These are phyloP conservation scores for Nitzschia sp. DNA, from an alignment of 108 stramenopile species.

Conservation along the genomic window DNA sequence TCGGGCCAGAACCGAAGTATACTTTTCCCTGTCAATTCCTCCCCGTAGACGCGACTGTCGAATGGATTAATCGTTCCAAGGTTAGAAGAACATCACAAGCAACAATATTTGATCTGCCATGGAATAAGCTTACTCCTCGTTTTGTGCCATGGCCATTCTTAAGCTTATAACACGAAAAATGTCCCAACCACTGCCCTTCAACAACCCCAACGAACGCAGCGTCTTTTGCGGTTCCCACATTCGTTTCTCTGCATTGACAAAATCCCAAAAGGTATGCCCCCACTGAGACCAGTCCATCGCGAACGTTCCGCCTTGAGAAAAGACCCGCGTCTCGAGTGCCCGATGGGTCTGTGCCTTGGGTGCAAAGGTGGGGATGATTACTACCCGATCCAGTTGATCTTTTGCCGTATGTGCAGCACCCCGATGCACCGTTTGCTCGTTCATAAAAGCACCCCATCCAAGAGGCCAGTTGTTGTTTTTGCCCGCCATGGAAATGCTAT, in stretches of 20 bases:
- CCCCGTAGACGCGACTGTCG: background rate
- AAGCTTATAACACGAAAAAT: slow-evolving; percentile 25
- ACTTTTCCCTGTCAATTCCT: slow-evolving; percentile 34
- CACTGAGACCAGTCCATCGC: slow-evolving; percentile 64
- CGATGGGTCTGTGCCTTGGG: slow-evolving; percentile 8
- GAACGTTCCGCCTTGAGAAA: slow-evolving; percentile 62
- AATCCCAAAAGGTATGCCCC: slow-evolving; percentile 63
- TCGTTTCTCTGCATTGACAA: slow-evolving; percentile 35
- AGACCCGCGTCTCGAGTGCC: slow-evolving; percentile 46
- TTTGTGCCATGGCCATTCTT: slow-evolving; percentile 56
- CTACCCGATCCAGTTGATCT: slow-evolving; percentile 47
- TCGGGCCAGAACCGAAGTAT: slow-evolving; percentile 40
- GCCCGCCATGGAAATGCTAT: slow-evolving; percentile 25
- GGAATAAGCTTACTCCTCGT: slow-evolving; percentile 36
- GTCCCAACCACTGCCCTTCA: slow-evolving; percentile 58
- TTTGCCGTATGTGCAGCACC: slow-evolving; percentile 37
- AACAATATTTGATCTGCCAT: too few species aligned
- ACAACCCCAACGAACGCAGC: slow-evolving; percentile 44
- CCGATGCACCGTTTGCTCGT: slow-evolving; percentile 67
- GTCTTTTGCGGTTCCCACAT: slow-evolving; percentile 50
- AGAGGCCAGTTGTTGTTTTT: slow-evolving; percentile 32
- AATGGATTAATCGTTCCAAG: background rate
- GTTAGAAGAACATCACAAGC: too few species aligned
- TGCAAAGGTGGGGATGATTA: slow-evolving; percentile 59
- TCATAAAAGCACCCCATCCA: slow-evolving; percentile 53